phyloP scores from a whole-genome alignment of 768 basidiomycete species.

The Trametes punicea region DNA sequence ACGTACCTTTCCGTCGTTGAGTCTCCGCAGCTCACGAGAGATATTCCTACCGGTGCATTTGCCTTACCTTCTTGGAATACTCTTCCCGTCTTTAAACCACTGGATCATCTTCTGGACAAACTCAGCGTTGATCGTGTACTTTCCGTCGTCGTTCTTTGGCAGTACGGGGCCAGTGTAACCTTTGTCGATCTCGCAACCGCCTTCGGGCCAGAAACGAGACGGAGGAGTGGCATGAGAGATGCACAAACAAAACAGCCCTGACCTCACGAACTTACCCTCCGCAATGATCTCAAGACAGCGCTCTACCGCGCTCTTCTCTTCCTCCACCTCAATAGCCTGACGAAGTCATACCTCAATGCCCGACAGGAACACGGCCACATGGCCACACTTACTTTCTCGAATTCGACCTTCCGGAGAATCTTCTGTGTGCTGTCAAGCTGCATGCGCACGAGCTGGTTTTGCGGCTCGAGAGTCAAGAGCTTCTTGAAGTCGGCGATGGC shows the following conservation, averaged over 20 bases:
- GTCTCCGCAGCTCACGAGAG: neutral
- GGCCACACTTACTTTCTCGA: slow-evolving; percentile 67
- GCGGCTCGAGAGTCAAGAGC: slow-evolving; percentile 78
- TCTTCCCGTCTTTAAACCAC: slow-evolving; percentile 93
- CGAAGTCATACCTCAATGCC: slow-evolving; percentile 2
- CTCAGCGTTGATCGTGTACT: slow-evolving; percentile 68
- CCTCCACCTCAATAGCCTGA: slow-evolving; percentile 90
- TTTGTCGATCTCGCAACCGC: slow-evolving; percentile 75
- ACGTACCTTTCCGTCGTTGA: slow-evolving; percentile 53
- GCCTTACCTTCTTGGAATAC: slow-evolving; percentile 75
- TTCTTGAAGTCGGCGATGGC: slow-evolving; percentile 89
- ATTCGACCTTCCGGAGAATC: slow-evolving; percentile 83
- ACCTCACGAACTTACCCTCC: slow-evolving; percentile 50
- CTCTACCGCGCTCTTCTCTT: slow-evolving; percentile 74
- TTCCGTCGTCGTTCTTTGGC: slow-evolving; percentile 51
- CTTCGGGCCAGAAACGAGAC: slow-evolving; percentile 33
- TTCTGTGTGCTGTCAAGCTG: slow-evolving; percentile 91
- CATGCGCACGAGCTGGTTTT: slow-evolving; percentile 72
- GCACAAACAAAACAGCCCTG: neutral
- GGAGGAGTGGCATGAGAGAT: neutral
- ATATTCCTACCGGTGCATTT: neutral
- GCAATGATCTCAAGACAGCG: slow-evolving; percentile 77
- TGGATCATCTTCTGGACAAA: slow-evolving; percentile 86
- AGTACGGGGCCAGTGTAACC: slow-evolving; percentile 76
- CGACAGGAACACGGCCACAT: neutral